Evolutionary conservation across 495 filamentous ascomycete genomes (phyloP).

Genomic region (Paragyromitra xinjiangensis): DNA sequence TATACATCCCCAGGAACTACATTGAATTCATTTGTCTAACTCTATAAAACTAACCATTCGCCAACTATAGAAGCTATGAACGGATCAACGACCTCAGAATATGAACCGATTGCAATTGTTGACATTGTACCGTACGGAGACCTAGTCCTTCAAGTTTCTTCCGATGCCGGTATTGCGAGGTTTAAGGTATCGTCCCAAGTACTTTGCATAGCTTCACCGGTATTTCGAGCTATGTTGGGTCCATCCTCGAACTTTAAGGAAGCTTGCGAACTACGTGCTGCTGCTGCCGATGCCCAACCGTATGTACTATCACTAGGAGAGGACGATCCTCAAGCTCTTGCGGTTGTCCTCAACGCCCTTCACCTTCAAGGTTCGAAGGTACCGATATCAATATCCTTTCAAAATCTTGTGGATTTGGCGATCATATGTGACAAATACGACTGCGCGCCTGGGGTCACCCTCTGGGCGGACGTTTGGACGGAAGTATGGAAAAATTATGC

Average conservation of each 20-base stretch:
- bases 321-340: conserved; percentile 47
- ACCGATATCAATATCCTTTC: conserved; percentile 42
- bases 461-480: conserved; percentile 48
- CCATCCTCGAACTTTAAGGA: conserved; percentile 47
- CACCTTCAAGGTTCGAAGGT: conserved; percentile 39
- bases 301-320: conserved; percentile 32
- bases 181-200: conserved; percentile 49
- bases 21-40: neutral
- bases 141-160: conserved; percentile 39
- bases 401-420: conserved; percentile 46
- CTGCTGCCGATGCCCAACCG: neutral
- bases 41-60: neutral
- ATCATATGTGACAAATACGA: conserved; percentile 51
- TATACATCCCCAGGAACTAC: conserved; percentile 20
- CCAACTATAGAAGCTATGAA: neutral
- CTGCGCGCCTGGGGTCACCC: conserved; percentile 37
- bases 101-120: conserved; percentile 16
- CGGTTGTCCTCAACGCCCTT: conserved; percentile 39
- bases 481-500: conserved; percentile 39
- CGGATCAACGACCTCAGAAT: conserved; percentile 2
- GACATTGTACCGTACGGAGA: conserved; percentile 40
- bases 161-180: conserved; percentile 34
- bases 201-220: conserved; percentile 47
- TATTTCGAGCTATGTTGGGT: conserved; percentile 52
- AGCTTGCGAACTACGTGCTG: conserved; percentile 47